Evolutionary conservation across 495 filamentous ascomycete species (phyloP), one percentile per base, ranked within the genome.

Genomic region (Trichoderma erinaceum): DNA sequence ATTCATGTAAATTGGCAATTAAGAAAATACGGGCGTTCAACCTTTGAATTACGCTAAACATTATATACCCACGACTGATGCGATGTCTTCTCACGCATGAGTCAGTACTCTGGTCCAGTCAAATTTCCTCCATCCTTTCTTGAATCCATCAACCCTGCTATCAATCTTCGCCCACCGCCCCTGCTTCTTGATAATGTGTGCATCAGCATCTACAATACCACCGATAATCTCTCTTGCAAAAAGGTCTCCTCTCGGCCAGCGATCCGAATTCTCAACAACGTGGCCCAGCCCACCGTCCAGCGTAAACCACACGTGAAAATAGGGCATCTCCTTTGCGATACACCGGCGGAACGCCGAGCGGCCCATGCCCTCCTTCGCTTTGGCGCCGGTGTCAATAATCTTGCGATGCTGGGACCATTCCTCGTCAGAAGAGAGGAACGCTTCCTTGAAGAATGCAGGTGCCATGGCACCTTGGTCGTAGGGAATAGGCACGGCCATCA

Each of bases 341-440:
- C 85, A 88, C 63, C 88, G 82, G 3, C 95, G 85, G 78, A 99
- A 98, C 58, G 95, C 93, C 68, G 81, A 74, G 75, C 91, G 90
- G 0, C 96, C 96, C 44, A 91, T 73, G 1, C 92, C 88, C 65
- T 87, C 83, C 16, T 77, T 71, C 5, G 89, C 83, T 73, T 87
- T 87, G 58, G 84, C 82, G 15, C 90, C 86, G 0, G 95, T 98
- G 74, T 97, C 93, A 65, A 98, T 96, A 69, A 98, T 79, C 75
- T 96, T 95, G 74, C 89, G 89, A 76, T 99, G 95, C 77, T 98
- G 96, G 8, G 90, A 85, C 95, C 96, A 98, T 78, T 97, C 92
- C 67, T 92, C 89, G 72, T 97, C 95, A 0, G 90, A 77, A 4
- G 89, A 83, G 41, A 99, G 83, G 73, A 99, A 97, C 3, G 95